Conservation (phyloP, 371 early-diverging fungal genomes). For the Zychaea mexicana region DNA sequence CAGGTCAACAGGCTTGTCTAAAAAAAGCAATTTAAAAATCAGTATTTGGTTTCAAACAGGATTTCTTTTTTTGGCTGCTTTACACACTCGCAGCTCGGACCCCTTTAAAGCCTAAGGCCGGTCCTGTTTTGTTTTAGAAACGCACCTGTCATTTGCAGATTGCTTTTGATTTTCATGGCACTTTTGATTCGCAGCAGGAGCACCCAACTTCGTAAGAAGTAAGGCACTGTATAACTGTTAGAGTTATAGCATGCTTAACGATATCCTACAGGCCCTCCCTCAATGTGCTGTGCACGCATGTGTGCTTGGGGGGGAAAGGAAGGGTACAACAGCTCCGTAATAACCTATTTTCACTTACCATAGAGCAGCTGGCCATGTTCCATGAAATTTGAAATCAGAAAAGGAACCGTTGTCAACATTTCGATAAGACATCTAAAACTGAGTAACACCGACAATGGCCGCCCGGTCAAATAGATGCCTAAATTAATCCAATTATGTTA, state of each 20-base stretch:
- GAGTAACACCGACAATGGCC: conserved; percentile 38
- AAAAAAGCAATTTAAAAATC: neutral
- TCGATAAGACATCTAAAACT: conserved; percentile 57
- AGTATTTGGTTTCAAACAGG: neutral
- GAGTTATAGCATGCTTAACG: too few species aligned
- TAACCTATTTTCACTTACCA: conserved; percentile 28
- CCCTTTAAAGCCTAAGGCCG: too few species aligned
- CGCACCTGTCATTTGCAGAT: conserved; percentile 52
- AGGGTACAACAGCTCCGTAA: neutral
- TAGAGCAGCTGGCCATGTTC: conserved; percentile 55
- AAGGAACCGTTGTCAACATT: conserved; percentile 53
- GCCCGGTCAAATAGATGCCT: conserved; percentile 33
- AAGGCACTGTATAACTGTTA: conserved; percentile 59
- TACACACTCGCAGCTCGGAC: too few species aligned
- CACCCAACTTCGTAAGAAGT: conserved; percentile 64
- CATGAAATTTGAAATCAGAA: conserved; percentile 53
- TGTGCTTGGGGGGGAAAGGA: too few species aligned
- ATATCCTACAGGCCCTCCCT: too few species aligned
- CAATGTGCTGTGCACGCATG: too few species aligned
- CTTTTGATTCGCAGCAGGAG: conserved; percentile 59
- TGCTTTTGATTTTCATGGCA: conserved; percentile 59
- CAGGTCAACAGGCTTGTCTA: conserved; percentile 50
- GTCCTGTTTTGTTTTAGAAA: neutral
- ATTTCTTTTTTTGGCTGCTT: too few species aligned
- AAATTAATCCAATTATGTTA: neutral